Evolutionary conservation across 176 grass and related monocot genomes (phyloP), one percentile per base, ranked within the genome.

Genomic region (Oryza glumipatula): DNA sequence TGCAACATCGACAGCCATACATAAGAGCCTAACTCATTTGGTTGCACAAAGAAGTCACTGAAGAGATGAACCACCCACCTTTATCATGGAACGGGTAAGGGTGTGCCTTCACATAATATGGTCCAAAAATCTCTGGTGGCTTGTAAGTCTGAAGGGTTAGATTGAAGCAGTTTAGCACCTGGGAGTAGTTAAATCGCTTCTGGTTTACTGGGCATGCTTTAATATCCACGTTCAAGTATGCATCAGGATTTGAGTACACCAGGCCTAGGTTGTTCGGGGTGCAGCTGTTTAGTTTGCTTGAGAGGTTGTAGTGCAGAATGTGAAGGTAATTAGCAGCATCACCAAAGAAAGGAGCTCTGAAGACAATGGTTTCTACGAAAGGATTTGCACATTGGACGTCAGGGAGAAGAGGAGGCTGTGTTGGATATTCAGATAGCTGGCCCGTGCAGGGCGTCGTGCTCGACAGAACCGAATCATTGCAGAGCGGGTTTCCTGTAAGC

Each of bases 401-500:
- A 47, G 5, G 5, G 41, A 4, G 35, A 36, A 9, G 9, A 77
- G 0, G 7, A 8, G 9, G 0, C 41, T 0, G 1, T 28, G 2
- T 48, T 48, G 23, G 78, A 24, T 14, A 4, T 60, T 73, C 83
- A 68, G 74, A 68, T 88, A 14, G 38, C 38, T 17, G 11, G 26
- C 23, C 76, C 6, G 3, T 44, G 90, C 94, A 97, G 19, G 82
- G 87, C 2, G 0, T 67, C 36, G 67, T 86, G 60, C 13, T 26
- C 6, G 78, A 91, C 67, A 96, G 81, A 79, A 85, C 4, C 32
- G 73, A 52, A 22, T 51, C 61, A 41, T 3, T 75, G 76, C 94
- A 96, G 16, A 96, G 44, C 51, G 89, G 94, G 56, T 96, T 96
- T 84, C 91, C 91, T 79, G 43, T 9, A 80, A 92, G 80, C 77